Evolutionary conservation across 768 basidiomycete species (phyloP), one percentile per base, ranked within the genome.

Genomic region (Kwoniella heveanensis): DNA sequence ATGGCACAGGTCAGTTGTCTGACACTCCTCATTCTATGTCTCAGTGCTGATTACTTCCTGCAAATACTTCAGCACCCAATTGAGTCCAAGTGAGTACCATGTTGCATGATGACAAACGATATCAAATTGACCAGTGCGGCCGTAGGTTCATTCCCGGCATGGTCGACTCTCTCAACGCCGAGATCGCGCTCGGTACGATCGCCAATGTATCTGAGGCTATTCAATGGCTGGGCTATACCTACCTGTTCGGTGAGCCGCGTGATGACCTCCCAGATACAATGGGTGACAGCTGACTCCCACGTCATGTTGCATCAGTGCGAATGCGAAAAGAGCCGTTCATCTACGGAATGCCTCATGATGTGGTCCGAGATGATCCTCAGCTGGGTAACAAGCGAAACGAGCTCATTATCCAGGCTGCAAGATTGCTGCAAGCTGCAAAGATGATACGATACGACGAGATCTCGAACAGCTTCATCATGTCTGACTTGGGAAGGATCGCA

Each of bases 141-240:
- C 39, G 10, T 47, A 85, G 85, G 80, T 97, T 99, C 79, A 85
- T 84, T 39, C 83, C 83, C 29, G 94, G 96, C 0, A 87, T 98
- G 80, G 83, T 89, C 49, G 93, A 99, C 74, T 84, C 95, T 1
- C 83, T 99, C 69, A 99, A 98, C 75, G 96, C 93, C 1, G 96
- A 99, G 77, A 89, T 99, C 56, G 84, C 93, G 9, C 85, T 99
- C 0, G 95, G 96, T 2, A 98, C 96, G 0, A 95, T 99, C 25
- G 85, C 91, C 1, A 94, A 86, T 70, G 85, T 88, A 37, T 82
- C 83, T 60, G 96, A 99, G 75, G 96, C 88, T 7, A 87, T 95
- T 15, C 88, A 88, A 66, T 99, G 96, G 96, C 82, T 99, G 46
- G 91, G 94, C 17, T 99, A 96, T 77, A 97, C 96, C 1, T 99